These are phyloP conservation scores for Ogataea allantospora DNA, from an alignment of 805 yeast species.

Conservation along the genomic window DNA sequence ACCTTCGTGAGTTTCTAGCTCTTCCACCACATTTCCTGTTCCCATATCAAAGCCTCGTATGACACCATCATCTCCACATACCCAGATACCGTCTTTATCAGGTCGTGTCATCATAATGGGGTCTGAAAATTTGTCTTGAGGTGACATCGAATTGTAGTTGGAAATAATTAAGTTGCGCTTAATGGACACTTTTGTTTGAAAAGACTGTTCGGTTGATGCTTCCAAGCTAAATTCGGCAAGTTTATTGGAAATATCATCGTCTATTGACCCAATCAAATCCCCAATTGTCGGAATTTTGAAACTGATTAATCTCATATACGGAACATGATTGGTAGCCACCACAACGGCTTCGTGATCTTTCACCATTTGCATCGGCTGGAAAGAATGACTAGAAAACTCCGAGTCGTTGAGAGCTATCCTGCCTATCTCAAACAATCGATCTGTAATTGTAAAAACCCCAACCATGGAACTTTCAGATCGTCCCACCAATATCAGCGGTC, in stretches of 20 bases:
- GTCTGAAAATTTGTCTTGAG: slow-evolving; percentile 66
- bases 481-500: slow-evolving; percentile 50
- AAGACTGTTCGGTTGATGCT: slow-evolving; percentile 18
- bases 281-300: slow-evolving; percentile 40
- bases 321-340: slow-evolving; percentile 74
- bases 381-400: slow-evolving; percentile 62
- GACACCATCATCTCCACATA: slow-evolving; percentile 66
- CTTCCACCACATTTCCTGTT: slow-evolving; percentile 36
- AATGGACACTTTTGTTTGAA: slow-evolving; percentile 29
- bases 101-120: slow-evolving; percentile 39
- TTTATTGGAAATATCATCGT: slow-evolving; percentile 2
- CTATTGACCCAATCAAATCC: slow-evolving; percentile 17
- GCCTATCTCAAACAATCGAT: slow-evolving; percentile 35
- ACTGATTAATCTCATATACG: slow-evolving; percentile 68
- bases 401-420: slow-evolving; percentile 69
- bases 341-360: slow-evolving; percentile 39
- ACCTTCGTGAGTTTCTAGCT: slow-evolving; percentile 40
- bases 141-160: slow-evolving; percentile 50
- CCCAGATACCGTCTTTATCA: slow-evolving; percentile 54
- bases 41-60: slow-evolving; percentile 58
- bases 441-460: slow-evolving; percentile 38
- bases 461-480: slow-evolving; percentile 59
- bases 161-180: slow-evolving; percentile 38
- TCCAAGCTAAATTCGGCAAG: slow-evolving; percentile 6
- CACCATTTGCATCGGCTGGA: slow-evolving; percentile 52